These are phyloP conservation scores for Gossypium anomalum DNA, from an alignment of 345 rosid species.

Conservation along the genomic window DNA sequence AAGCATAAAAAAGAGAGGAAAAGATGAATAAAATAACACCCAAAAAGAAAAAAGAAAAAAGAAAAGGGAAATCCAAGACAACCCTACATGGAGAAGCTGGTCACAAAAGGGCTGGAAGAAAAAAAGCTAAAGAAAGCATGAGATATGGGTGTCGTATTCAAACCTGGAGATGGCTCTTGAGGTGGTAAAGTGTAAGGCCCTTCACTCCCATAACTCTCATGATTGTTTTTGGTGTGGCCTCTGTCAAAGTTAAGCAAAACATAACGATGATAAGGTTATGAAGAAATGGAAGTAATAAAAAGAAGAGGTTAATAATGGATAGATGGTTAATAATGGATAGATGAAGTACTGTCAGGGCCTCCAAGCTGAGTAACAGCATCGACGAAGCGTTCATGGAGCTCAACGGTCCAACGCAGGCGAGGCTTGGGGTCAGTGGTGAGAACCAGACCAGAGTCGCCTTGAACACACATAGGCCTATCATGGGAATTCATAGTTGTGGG, in stretches of 20 bases:
- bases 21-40: conserved; percentile 4
- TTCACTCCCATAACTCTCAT: conserved; percentile 99
- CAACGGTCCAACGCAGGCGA: conserved; percentile 98
- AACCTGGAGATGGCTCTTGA: conserved; percentile 99
- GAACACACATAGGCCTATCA: conserved; percentile 91
- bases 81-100: conserved; percentile 24
- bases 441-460: conserved; percentile 98
- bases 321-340: neutral
- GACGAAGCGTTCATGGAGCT: conserved; percentile 98
- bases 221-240: conserved; percentile 99
- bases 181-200: conserved; percentile 99
- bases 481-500: conserved; percentile 87
- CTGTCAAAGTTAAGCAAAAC: conserved; percentile 31
- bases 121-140: conserved; percentile 21
- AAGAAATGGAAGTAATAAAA: neutral
- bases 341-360: conserved; percentile 79
- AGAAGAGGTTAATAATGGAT: neutral
- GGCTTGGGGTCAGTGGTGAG: conserved; percentile 99
- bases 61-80: conserved; percentile 19
- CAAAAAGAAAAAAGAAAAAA: conserved; percentile 8
- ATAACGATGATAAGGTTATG: neutral
- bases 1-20: conserved; percentile 12
- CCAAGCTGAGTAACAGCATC: conserved; percentile 99
- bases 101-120: conserved; percentile 18
- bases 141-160: conserved; percentile 26